phyloP scores from a whole-genome alignment of 805 yeast genomes.

The Nematodospora valgi region DNA sequence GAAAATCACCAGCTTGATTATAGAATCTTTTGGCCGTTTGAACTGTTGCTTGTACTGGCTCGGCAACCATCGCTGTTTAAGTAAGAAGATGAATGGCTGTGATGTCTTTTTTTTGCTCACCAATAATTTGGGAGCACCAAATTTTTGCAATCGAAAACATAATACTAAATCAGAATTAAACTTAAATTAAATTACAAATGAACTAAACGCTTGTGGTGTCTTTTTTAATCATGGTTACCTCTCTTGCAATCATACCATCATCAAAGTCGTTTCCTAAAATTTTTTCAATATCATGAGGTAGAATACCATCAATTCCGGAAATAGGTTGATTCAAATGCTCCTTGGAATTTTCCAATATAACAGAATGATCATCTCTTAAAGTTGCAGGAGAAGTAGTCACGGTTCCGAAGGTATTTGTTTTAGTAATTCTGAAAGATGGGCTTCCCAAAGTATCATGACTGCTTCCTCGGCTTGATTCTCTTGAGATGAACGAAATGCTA shows the following conservation, averaged over 20 bases:
- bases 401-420: not conserved
- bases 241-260: slow-evolving; percentile 6
- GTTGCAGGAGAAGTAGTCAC: slow-evolving; percentile 1
- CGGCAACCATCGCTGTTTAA: slow-evolving; percentile 47
- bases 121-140: too few species aligned
- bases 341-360: slow-evolving; percentile 2
- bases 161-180: too few species aligned
- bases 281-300: slow-evolving; percentile 10
- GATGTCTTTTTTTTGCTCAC: slow-evolving; percentile 1
- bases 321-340: not conserved
- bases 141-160: too few species aligned
- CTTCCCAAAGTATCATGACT: slow-evolving; percentile 3
- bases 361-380: slow-evolving; percentile 5
- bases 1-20: slow-evolving; percentile 17
- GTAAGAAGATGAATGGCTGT: not conserved
- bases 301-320: slow-evolving; percentile 5
- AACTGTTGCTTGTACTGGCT: slow-evolving; percentile 40
- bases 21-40: slow-evolving; percentile 23
- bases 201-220: too few species aligned
- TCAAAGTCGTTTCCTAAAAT: slow-evolving; percentile 4
- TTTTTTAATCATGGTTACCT: slow-evolving; percentile 6
- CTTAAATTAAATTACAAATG: too few species aligned
- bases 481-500: slow-evolving; percentile 7
- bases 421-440: not conserved
- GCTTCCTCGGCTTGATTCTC: slow-evolving; percentile 5